Conservation (phyloP, 495 filamentous ascomycete species). For the Aspergillus mulundensis region DNA sequence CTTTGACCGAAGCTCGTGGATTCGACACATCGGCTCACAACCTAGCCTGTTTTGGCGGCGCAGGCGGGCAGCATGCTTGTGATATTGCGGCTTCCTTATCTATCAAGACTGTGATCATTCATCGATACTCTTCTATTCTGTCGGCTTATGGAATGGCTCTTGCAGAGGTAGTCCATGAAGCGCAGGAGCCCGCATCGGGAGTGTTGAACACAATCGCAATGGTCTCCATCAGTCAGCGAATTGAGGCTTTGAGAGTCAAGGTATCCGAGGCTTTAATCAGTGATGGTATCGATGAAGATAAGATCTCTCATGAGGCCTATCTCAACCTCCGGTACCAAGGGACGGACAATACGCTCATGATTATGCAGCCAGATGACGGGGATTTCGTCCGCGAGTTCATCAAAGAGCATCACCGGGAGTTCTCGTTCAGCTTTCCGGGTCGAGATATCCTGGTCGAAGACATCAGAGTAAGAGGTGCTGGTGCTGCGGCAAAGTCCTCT, state of each 20-base stretch:
- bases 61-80: constrained; percentile 53
- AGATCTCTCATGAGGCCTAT: constrained; percentile 46
- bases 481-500: constrained; percentile 40
- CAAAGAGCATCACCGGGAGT: constrained; percentile 48
- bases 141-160: constrained; percentile 53
- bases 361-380: constrained; percentile 35
- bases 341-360: constrained; percentile 51
- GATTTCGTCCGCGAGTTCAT: constrained; percentile 44
- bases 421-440: constrained; percentile 50
- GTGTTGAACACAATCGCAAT: too few relatives aligned
- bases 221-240: too few relatives aligned
- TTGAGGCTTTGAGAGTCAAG: too few relatives aligned
- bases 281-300: too few relatives aligned
- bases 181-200: constrained; percentile 50
- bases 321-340: constrained; percentile 54
- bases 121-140: constrained; percentile 49
- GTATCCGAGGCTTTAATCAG: too few relatives aligned
- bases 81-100: constrained; percentile 44
- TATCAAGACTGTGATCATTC: constrained; percentile 50
- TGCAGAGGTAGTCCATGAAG: constrained; percentile 50
- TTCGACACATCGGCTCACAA: constrained; percentile 49
- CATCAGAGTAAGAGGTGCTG: constrained; percentile 47
- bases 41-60: constrained; percentile 52
- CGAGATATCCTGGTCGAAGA: constrained; percentile 49
- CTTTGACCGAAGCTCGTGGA: constrained; percentile 48